These are phyloP conservation scores for Kalmanozyma brasiliensis DNA, from an alignment of 1,284 basidiomycete species.

Conservation along the genomic window DNA sequence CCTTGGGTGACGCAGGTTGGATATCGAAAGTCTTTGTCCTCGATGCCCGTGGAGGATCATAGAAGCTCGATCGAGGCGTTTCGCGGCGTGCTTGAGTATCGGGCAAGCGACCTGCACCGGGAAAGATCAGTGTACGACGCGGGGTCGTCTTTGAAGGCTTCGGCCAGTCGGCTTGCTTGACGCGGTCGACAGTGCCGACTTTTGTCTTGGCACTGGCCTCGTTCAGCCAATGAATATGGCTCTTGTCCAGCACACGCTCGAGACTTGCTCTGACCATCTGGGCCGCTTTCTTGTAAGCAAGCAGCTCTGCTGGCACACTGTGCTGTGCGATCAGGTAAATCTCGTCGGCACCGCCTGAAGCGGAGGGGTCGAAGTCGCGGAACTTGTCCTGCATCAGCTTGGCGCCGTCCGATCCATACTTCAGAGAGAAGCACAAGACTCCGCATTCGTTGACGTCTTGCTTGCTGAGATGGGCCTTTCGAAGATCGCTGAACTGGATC, in stretches of 20 bases:
- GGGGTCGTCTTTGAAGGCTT: not conserved
- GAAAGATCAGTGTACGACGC: slow-evolving; percentile 18
- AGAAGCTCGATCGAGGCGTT: not conserved
- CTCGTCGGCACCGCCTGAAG: slow-evolving; percentile 18
- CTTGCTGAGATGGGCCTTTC: slow-evolving; percentile 2
- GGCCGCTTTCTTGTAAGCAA: slow-evolving; percentile 4
- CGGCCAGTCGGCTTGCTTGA: slow-evolving; percentile 5
- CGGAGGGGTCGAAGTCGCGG: slow-evolving; percentile 22
- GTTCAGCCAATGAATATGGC: slow-evolving; percentile 3
- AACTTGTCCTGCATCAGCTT: slow-evolving; percentile 14
- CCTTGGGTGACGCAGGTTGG: slow-evolving; percentile 22
- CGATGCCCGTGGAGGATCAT: not conserved
- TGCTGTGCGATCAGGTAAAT: slow-evolving; percentile 24
- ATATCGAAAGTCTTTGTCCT: slow-evolving; percentile 30
- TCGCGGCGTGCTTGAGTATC: slow-evolving; percentile 1
- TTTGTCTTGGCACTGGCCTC: slow-evolving; percentile 13
- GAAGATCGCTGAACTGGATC: slow-evolving; percentile 25
- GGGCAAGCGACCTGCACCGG: slow-evolving; percentile 9
- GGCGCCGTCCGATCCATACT: slow-evolving; percentile 8
- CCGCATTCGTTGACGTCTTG: slow-evolving; percentile 4
- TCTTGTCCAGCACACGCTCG: not conserved
- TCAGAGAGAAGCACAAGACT: slow-evolving; percentile 13
- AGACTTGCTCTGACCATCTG: not conserved
- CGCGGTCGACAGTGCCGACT: not conserved
- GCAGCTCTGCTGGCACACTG: not conserved